Conservation (phyloP, 768 basidiomycete genomes). For the Cystobasidium onofrii region DNA sequence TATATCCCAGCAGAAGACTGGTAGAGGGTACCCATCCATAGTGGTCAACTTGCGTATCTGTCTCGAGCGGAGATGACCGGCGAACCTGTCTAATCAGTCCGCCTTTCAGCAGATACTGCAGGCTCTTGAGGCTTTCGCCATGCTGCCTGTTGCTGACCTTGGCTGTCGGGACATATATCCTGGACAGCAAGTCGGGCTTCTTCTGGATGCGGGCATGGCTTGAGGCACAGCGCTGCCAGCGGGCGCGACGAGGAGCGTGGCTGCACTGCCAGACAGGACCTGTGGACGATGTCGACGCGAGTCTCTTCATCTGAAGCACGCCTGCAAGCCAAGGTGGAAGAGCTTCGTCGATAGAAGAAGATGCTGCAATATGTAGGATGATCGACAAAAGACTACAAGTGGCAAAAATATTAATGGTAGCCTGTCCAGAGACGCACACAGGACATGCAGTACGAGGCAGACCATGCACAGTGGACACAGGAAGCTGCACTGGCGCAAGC, state of each 20-base stretch:
- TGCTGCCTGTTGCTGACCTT: constrained; percentile 5
- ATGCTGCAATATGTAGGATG: too few species aligned
- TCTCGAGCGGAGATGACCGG: neutral
- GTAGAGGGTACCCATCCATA: too few species aligned
- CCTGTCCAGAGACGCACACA: too few species aligned
- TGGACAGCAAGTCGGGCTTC: constrained; percentile 15
- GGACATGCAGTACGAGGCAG: too few species aligned
- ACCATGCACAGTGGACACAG: too few species aligned
- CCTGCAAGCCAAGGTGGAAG: neutral
- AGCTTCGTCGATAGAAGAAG: neutral
- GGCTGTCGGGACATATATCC: constrained; percentile 17
- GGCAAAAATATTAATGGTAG: too few species aligned
- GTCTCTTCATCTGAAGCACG: neutral
- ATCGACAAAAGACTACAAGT: too few species aligned
- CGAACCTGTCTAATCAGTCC: constrained; percentile 26
- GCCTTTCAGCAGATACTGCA: constrained; percentile 12
- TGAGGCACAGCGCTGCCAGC: neutral
- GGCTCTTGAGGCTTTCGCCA: neutral
- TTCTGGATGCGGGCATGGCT: too few species aligned
- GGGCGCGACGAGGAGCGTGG: neutral
- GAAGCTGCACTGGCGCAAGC: too few species aligned
- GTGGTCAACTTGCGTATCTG: neutral
- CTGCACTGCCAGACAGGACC: constrained; percentile 1
- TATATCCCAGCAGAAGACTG: constrained; percentile 36
- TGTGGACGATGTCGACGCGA: neutral